Conservation (phyloP, 257 asterid genomes). For the Lithospermum erythrorhizon region DNA sequence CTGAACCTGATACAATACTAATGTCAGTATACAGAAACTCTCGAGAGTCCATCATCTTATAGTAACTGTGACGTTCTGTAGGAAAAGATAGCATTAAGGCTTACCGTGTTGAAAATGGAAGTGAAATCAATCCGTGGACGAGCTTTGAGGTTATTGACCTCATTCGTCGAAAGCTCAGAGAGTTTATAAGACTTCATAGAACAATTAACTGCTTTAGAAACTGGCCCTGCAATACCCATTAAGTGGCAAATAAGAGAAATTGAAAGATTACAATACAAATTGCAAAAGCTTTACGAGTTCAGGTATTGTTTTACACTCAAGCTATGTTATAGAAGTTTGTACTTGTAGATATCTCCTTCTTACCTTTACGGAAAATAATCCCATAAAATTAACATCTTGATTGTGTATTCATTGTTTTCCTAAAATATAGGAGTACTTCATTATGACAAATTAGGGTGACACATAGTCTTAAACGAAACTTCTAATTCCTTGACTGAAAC, state of each 20-base stretch:
- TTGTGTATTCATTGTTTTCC: too few relatives aligned
- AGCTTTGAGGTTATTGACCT: slow-evolving; percentile 74
- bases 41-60: not conserved
- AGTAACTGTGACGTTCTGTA: not conserved
- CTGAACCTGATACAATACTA: slow-evolving; percentile 50
- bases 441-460: too few relatives aligned
- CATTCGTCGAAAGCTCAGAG: slow-evolving; percentile 57
- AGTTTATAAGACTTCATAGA: slow-evolving; percentile 82
- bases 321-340: too few relatives aligned
- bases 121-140: slow-evolving; percentile 89
- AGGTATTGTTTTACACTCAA: too few relatives aligned
- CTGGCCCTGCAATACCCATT: slow-evolving; percentile 32
- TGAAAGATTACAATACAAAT: slow-evolving; percentile 1
- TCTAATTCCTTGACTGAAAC: too few relatives aligned
- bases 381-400: too few relatives aligned
- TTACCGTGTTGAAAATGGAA: slow-evolving; percentile 70
- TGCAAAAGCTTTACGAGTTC: not conserved
- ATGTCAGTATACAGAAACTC: slow-evolving; percentile 5
- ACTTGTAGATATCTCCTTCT: too few relatives aligned
- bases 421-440: too few relatives aligned
- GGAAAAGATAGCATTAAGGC: slow-evolving; percentile 15
- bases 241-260: slow-evolving; percentile 6
- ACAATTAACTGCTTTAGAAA: slow-evolving; percentile 35
- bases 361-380: too few relatives aligned
- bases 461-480: too few relatives aligned